phyloP scores from a whole-genome alignment of 331 rosid species.

The Spiraea crenata region DNA sequence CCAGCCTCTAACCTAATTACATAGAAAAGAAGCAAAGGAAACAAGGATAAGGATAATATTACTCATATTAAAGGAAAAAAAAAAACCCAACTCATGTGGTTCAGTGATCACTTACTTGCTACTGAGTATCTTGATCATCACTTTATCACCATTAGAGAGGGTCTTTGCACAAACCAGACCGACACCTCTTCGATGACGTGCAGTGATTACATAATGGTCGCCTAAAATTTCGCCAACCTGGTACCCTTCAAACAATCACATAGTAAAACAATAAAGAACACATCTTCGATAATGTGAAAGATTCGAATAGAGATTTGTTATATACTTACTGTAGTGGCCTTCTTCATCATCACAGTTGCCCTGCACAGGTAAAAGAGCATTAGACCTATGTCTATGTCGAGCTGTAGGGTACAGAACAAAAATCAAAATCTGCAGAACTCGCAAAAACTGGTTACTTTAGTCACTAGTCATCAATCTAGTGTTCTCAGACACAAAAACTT shows the following conservation, averaged over 20 bases:
- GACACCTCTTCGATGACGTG: constrained; percentile 96
- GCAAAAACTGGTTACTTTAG: too few relatives aligned
- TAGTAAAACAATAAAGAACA: constrained; percentile 15
- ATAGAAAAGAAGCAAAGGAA: constrained; percentile 5
- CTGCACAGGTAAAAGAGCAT: constrained; percentile 35
- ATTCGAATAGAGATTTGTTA: constrained; percentile 2
- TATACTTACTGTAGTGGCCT: constrained; percentile 90
- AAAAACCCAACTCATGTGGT: neutral
- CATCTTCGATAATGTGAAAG: neutral
- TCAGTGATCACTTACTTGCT: constrained; percentile 60
- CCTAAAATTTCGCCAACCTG: constrained; percentile 91
- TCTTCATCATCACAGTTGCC: constrained; percentile 99
- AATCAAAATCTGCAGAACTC: too few relatives aligned
- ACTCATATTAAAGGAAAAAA: too few relatives aligned
- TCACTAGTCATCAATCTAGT: neutral
- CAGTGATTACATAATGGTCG: constrained; percentile 84
- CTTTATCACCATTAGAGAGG: constrained; percentile 72
- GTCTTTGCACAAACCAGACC: constrained; percentile 91
- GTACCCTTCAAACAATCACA: constrained; percentile 51
- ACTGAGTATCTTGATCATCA: constrained; percentile 90
- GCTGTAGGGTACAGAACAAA: too few relatives aligned
- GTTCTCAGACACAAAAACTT: neutral
- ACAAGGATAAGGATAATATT: neutral
- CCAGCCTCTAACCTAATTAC: constrained; percentile 96
- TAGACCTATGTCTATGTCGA: neutral